Percentiles rank a stretch among this genome's conserved stretches.
These are phyloP conservation scores for Fusarium algeriense DNA, from an alignment of 2,329 filamentous ascomycete species.

Conservation along the genomic window DNA sequence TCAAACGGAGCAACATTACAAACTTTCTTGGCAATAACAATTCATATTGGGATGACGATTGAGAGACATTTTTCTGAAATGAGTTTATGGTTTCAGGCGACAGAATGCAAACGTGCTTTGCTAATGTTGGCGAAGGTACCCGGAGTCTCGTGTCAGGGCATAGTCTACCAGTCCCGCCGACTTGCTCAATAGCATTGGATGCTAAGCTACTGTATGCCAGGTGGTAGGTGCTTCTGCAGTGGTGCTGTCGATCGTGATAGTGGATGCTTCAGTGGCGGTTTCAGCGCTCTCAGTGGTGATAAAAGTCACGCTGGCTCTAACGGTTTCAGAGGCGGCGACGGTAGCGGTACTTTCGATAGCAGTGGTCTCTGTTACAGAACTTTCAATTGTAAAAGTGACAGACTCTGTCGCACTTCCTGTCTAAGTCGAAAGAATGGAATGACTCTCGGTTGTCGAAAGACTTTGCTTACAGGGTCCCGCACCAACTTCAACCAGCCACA, in stretches of 20 bases:
- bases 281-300: too few species aligned
- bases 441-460: neutral
- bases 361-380: neutral
- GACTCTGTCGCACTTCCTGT: neutral
- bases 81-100: neutral
- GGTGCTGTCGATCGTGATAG: neutral
- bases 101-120: neutral
- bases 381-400: neutral
- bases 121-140: rapidly evolving
- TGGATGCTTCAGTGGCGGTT: neutral
- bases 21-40: neutral
- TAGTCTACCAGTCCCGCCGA: neutral
- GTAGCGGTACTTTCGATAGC: neutral
- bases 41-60: too few species aligned
- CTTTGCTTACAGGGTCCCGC: neutral
- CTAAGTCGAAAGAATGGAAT: neutral
- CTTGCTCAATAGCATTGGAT: too few species aligned
- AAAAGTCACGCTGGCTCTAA: too few species aligned
- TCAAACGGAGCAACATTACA: neutral
- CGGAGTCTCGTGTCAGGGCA: neutral
- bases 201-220: too few species aligned
- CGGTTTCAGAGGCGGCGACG: too few species aligned
- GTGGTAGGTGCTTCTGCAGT: neutral
- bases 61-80: neutral
- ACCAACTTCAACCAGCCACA: too few species aligned